phyloP scores from a whole-genome alignment of 768 basidiomycete genomes.

The Psilocybe cyanescens region DNA sequence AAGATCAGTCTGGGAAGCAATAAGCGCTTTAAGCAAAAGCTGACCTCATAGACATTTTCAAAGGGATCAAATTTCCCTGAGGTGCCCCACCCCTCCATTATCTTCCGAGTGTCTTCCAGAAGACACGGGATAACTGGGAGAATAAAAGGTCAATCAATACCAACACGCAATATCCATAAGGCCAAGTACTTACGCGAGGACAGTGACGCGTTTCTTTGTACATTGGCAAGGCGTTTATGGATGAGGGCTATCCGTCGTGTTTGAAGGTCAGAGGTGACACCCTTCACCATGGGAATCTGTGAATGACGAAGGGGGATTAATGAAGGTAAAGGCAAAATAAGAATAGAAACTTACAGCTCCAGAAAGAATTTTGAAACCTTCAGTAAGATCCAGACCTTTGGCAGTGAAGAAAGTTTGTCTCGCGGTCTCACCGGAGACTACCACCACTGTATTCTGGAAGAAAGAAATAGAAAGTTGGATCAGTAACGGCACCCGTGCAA shows the following conservation, averaged over 20 bases:
- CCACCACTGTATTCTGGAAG: slow-evolving; percentile 71
- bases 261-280: slow-evolving; percentile 74
- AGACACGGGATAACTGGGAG: slow-evolving; percentile 64
- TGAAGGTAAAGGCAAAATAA: slow-evolving; percentile 18
- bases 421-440: slow-evolving; percentile 74
- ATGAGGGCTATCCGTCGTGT: slow-evolving; percentile 64
- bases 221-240: slow-evolving; percentile 68
- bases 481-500: slow-evolving; percentile 4
- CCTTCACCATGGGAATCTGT: slow-evolving; percentile 77
- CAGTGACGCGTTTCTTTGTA: slow-evolving; percentile 67
- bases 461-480: slow-evolving; percentile 9
- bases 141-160: background rate
- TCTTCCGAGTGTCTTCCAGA: slow-evolving; percentile 62
- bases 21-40: slow-evolving; percentile 24
- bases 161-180: slow-evolving; percentile 1
- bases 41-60: slow-evolving; percentile 67
- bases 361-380: slow-evolving; percentile 80
- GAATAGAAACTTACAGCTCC: slow-evolving; percentile 62
- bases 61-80: slow-evolving; percentile 75
- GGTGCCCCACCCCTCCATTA: slow-evolving; percentile 68
- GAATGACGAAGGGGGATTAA: slow-evolving; percentile 21
- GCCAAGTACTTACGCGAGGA: slow-evolving; percentile 54
- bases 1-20: slow-evolving; percentile 12
- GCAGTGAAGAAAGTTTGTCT: slow-evolving; percentile 72
- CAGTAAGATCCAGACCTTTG: slow-evolving; percentile 73